Evolutionary conservation across 1,139 yeast genomes (phyloP).

Genomic region (Yamadazyma siamensis): DNA sequence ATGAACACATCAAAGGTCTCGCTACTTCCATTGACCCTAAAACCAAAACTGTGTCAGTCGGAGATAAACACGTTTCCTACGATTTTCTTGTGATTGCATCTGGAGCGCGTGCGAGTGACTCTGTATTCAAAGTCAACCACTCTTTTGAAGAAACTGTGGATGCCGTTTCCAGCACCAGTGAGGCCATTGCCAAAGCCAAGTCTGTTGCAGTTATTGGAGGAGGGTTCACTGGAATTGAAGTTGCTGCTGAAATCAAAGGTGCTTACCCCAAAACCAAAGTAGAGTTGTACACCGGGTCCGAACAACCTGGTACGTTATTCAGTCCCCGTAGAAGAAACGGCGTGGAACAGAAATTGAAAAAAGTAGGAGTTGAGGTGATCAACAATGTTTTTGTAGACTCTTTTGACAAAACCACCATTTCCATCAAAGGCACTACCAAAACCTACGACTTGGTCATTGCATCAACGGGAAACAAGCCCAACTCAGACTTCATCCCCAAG

Average conservation of each 20-base stretch:
- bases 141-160: constrained; percentile 9
- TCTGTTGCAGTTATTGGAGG: constrained; percentile 29
- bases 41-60: constrained; percentile 9
- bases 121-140: constrained; percentile 20
- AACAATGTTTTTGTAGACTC: constrained; percentile 7
- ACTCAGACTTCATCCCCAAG: constrained; percentile 17
- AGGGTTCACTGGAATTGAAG: constrained; percentile 31
- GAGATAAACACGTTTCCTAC: constrained; percentile 14
- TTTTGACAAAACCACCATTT: constrained; percentile 2
- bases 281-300: constrained; percentile 20
- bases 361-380: constrained; percentile 19
- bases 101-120: constrained; percentile 18
- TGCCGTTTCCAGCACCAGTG: constrained; percentile 12
- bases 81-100: constrained; percentile 26
- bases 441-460: constrained; percentile 22
- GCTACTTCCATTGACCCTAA: constrained; percentile 16
- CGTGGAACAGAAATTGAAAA: constrained; percentile 13
- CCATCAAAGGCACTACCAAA: constrained; percentile 12
- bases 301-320: constrained; percentile 16
- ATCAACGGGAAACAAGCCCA: constrained; percentile 17
- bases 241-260: constrained; percentile 24
- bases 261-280: constrained; percentile 14
- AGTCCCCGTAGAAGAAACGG: constrained; percentile 15
- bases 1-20: constrained; percentile 14
- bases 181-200: constrained; percentile 15